Percentiles rank a stretch among this genome's conserved stretches.
Conservation (phyloP, 192 early-diverging fungal genomes). For the Allomyces macrogynus region DNA sequence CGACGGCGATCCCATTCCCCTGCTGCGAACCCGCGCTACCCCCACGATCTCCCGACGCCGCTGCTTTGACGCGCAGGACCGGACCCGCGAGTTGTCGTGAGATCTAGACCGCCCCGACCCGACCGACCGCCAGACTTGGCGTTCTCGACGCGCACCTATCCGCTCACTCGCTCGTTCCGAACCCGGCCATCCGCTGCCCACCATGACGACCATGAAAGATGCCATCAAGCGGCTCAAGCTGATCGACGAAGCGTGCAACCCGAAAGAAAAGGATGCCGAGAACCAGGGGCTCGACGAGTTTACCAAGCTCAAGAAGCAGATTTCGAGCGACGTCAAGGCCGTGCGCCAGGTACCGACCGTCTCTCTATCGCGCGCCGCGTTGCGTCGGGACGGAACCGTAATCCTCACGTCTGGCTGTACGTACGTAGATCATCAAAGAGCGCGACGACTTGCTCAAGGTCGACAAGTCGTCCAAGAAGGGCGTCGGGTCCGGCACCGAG, state of each 20-base stretch:
- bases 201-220: constrained; percentile 28
- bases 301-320: constrained; percentile 23
- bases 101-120: too few species aligned
- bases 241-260: constrained; percentile 33
- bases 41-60: too few species aligned
- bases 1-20: too few species aligned
- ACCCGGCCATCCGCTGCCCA: not conserved
- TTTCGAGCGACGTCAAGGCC: constrained; percentile 23
- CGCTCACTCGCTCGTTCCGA: too few species aligned
- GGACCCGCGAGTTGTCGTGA: too few species aligned
- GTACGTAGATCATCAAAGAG: constrained; percentile 24
- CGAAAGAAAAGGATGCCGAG: constrained; percentile 17
- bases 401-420: not conserved
- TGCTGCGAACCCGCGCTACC: too few species aligned
- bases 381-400: too few species aligned
- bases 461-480: not conserved
- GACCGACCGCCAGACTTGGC: too few species aligned
- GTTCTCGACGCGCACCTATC: too few species aligned
- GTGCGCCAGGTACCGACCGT: constrained; percentile 14
- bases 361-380: not conserved
- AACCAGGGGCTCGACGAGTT: constrained; percentile 33
- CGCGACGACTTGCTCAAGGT: constrained; percentile 14
- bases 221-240: constrained; percentile 31
- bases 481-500: constrained; percentile 13
- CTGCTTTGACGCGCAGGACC: too few species aligned